Percentiles rank a stretch among this genome's conserved stretches.
These are phyloP conservation scores for Secale cereale DNA, from an alignment of 176 grass and related monocot genomes.

Conservation along the genomic window DNA sequence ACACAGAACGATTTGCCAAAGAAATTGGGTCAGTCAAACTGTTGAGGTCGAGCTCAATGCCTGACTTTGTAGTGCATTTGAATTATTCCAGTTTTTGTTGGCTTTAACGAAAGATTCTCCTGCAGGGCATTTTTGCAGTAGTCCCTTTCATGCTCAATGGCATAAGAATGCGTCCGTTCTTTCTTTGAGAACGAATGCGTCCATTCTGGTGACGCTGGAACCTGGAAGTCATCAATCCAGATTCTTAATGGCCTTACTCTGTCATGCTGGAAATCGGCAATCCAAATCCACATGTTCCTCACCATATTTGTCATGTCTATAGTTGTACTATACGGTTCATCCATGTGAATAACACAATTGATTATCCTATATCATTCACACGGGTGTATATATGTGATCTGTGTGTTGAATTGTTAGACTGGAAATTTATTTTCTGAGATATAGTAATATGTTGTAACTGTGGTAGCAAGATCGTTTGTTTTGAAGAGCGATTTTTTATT, in stretches of 20 bases:
- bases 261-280: constrained; percentile 14
- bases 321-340: constrained; percentile 10
- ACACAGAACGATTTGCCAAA: neutral
- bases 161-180: constrained; percentile 51
- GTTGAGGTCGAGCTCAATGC: neutral
- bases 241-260: constrained; percentile 17
- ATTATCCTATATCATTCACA: neutral
- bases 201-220: constrained; percentile 42
- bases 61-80: neutral
- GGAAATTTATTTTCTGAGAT: neutral
- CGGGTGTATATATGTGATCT: neutral
- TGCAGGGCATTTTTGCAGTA: constrained; percentile 59
- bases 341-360: constrained; percentile 6
- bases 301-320: constrained; percentile 2
- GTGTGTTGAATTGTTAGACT: neutral
- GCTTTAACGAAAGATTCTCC: neutral
- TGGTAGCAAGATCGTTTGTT: neutral
- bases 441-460: neutral
- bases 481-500: neutral
- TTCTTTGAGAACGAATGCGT: constrained; percentile 26
- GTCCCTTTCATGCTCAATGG: constrained; percentile 47
- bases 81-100: neutral
- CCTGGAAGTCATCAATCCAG: neutral
- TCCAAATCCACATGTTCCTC: neutral
- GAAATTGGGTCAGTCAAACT: neutral